Conservation (phyloP, 1,139 yeast species). For the Hansenula lynferdii region DNA sequence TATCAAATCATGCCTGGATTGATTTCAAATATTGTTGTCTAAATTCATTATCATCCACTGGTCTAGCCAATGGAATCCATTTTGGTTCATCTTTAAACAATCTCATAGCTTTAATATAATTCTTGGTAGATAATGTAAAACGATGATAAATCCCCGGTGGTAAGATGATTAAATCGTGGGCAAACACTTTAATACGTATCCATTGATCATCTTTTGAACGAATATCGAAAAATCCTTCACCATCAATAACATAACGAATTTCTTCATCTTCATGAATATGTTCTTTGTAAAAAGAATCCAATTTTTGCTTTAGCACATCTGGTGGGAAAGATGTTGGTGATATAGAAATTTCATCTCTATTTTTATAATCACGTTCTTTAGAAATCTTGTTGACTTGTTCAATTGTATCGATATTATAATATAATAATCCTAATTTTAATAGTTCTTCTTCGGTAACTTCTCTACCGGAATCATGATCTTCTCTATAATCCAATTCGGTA, state of each 20-base stretch:
- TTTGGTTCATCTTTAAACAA: constrained; percentile 93
- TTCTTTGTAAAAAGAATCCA: constrained; percentile 72
- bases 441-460: constrained; percentile 47
- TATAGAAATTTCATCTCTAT: constrained; percentile 68
- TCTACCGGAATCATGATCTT: constrained; percentile 68
- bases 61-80: constrained; percentile 87
- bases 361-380: constrained; percentile 63
- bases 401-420: constrained; percentile 47
- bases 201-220: constrained; percentile 60
- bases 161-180: constrained; percentile 65
- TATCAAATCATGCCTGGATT: constrained; percentile 14
- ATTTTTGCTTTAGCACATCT: constrained; percentile 57
- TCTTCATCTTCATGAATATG: constrained; percentile 98
- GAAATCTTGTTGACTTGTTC: constrained; percentile 69
- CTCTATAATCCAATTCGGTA: constrained; percentile 61
- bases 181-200: constrained; percentile 66
- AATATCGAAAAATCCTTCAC: constrained; percentile 91
- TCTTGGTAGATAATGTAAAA: constrained; percentile 64
- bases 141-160: constrained; percentile 96
- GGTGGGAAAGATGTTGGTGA: constrained; percentile 60
- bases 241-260: constrained; percentile 83
- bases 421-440: constrained; percentile 63
- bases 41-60: constrained; percentile 40
- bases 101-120: constrained; percentile 72
- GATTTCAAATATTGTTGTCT: constrained; percentile 37